A percentile compares a stretch with the other conserved stretches of the same genome.
Conservation (phyloP, 1,284 basidiomycete species). For the Afroboletus lepidellus region DNA sequence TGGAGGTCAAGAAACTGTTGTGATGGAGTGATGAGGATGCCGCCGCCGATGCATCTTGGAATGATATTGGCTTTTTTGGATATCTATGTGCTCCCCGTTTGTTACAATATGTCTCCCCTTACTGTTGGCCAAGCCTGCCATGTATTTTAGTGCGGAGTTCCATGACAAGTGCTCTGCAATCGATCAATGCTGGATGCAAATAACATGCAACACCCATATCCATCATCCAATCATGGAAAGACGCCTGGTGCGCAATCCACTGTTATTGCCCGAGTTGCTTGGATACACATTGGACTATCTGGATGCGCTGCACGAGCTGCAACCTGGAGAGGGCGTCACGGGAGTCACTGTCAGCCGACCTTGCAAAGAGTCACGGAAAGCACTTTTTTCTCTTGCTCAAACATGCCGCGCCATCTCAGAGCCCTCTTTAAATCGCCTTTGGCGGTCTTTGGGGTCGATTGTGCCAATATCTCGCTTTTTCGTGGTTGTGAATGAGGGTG, state of each 20-base stretch:
- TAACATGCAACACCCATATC: no score
- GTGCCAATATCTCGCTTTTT: not conserved
- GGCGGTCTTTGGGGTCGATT: slow-evolving; percentile 2
- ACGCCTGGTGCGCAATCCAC: not conserved
- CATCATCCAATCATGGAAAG: not conserved
- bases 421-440: not conserved
- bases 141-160: no score
- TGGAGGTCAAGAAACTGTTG: no score
- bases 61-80: no score
- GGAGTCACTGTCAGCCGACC: not conserved
- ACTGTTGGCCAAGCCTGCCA: no score
- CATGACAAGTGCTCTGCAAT: no score
- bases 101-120: no score
- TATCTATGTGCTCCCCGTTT: no score
- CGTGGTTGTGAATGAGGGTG: not conserved
- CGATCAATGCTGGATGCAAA: no score
- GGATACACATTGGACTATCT: not conserved
- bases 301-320: not conserved
- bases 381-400: not conserved
- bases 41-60: no score
- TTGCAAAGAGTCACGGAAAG: not conserved
- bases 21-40: no score
- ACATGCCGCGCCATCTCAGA: not conserved
- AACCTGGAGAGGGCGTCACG: not conserved
- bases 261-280: not conserved